Base-by-base conservation (phyloP, 2,329 filamentous ascomycete species). In the Colletotrichum siamense region DNA sequence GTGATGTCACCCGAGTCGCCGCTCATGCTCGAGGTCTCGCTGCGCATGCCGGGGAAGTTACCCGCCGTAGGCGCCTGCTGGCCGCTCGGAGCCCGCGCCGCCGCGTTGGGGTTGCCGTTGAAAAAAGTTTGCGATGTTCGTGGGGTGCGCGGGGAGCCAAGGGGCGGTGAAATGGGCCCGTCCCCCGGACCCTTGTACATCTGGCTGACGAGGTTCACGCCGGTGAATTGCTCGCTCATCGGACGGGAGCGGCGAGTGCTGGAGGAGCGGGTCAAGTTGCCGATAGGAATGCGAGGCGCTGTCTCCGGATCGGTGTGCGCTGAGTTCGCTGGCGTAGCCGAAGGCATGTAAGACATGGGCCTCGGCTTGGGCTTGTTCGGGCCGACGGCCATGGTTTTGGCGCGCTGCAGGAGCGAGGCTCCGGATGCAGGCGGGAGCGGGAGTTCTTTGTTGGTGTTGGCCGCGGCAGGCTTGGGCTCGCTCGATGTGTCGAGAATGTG, bases 401-500 rank as follows among this genome's bases (percentile, higher is more conserved):
- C 91, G 70, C 92, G 90, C 82, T 93, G 90, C 52, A 93, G 84
- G 61, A 93, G 85, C 9, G 90, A 90, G 18, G 87, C 84, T 80
- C 79, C 26, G 76, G 82, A 82, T 69, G 85, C 82, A 88, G 94
- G 94, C 1, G 95, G 93, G 3, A 94, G 91, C 8, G 95, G 95
- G 22, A 98, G 91, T n/a, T 97, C 96, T 85, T 98, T 98, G 84
- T 97, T 94, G 49, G 89, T 91, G 82, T 94, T 91, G 34, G 84
- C 84, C 55, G 81, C 79, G 32, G 79, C 39, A 32, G 79, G 81
- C 30, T 81, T 81, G 73, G 84, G 82, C 71, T 84, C 80, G 72
- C 94, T 91, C 68, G 92, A 91, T 10, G 94, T 95, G 83, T 98
- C 95, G 55, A 98, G 89, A 77, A 99, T 98, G 77, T 95, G 93